Base-by-base conservation (phyloP, 2,329 filamentous ascomycete genomes). In the Calonectria hongkongensis region DNA sequence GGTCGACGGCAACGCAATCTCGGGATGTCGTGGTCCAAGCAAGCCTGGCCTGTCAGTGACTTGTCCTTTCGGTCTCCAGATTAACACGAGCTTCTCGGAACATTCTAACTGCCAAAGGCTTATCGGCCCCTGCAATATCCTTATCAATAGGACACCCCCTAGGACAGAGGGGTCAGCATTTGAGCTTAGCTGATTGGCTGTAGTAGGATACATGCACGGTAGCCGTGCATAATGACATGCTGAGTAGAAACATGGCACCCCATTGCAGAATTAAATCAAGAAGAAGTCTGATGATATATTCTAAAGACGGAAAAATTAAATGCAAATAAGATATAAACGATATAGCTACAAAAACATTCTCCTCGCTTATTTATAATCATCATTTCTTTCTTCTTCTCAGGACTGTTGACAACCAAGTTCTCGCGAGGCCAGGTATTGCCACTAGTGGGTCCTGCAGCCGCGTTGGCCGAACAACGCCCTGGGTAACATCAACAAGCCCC, bases 401-500 rank as follows among this genome's bases (percentile, higher is more conserved):
- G 12, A 36, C 33, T 36, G 33, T 36, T 13, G 33, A 13, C 8
- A 36, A 10, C 10, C 8, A 36, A 36, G 33, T 36, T 36, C 10
- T 3, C 33, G 10, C 12, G 33, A 10, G 6, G 8, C 7, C 2
- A 3, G 10, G 10, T 36, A 36, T 36, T 36, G 33, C 10, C 33
- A 36, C 33, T 36, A 13, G 33, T 12, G 33, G 33, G 33, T 15
- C 33, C 4, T 21, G 54, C 54, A 41, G 21, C 4, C 36, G 33
- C 54, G 54, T 60, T 60, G 54, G 30, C 54, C 54, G 54, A 36
- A 15, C 54, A 60, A 60, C 36, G 33, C 47, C 41, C 28, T 2
- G 80, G 68, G 68, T 76, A 66, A 74, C 78, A 68, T 75, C 78
- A 79, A 79, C 78, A 28, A 2, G 15, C 21, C 28, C 63, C 71